Percentiles rank a stretch among this genome's conserved stretches.
Conservation (phyloP, 345 rosid species). For the Atalantia buxifolia region DNA sequence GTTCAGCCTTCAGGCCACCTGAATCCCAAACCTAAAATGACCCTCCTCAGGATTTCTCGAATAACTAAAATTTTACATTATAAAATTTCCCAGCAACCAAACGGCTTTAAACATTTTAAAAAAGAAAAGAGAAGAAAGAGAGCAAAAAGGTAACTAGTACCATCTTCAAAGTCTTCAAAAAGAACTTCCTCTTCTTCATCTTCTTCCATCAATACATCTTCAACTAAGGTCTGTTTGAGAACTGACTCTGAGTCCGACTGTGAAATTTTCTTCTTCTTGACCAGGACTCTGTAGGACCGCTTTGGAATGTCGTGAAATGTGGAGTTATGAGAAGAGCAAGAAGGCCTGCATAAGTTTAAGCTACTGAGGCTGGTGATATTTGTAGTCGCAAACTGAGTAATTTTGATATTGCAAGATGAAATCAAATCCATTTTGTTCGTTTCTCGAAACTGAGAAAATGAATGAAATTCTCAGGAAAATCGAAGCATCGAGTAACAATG, state of each 20-base stretch:
- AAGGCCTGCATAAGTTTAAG: constrained; percentile 20
- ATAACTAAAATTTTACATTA: neutral
- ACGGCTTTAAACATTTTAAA: neutral
- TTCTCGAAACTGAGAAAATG: neutral
- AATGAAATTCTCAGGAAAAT: neutral
- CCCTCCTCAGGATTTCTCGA: neutral
- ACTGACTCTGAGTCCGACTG: constrained; percentile 31
- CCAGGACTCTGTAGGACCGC: constrained; percentile 20
- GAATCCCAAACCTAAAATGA: neutral
- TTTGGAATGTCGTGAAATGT: constrained; percentile 18
- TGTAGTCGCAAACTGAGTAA: neutral
- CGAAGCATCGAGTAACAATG: neutral
- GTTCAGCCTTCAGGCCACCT: too few species aligned
- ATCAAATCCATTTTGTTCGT: constrained; percentile 31
- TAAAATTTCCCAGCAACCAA: neutral
- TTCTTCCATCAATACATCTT: constrained; percentile 40
- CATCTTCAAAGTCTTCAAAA: constrained; percentile 55
- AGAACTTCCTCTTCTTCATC: constrained; percentile 50
- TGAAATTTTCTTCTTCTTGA: constrained; percentile 52
- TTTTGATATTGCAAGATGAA: constrained; percentile 19
- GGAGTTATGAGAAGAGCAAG: constrained; percentile 12
- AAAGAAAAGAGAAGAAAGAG: neutral
- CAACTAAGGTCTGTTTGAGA: constrained; percentile 37
- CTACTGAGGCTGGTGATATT: neutral
- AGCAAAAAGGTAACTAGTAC: constrained; percentile 24